Conservation (phyloP, 345 rosid species). For the Eucalyptus polyanthemos region DNA sequence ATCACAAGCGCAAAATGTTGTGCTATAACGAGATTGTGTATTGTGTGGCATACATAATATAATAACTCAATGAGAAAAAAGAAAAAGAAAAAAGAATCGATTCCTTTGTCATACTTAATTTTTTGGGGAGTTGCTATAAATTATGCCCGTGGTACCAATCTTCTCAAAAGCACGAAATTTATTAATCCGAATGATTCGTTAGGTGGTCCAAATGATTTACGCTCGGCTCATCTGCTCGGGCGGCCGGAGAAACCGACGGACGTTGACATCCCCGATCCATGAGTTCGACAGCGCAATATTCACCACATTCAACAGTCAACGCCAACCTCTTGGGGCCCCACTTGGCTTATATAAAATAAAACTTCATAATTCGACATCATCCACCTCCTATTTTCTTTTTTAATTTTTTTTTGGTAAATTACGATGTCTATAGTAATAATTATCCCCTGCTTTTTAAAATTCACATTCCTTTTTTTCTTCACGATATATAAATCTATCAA, state of each 20-base stretch:
- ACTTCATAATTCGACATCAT: neutral
- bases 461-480: neutral
- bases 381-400: neutral
- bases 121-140: neutral
- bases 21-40: accelerated
- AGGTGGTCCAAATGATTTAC: neutral
- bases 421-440: neutral
- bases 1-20: neutral
- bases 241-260: neutral
- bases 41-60: accelerated
- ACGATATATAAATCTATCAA: neutral
- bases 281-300: neutral
- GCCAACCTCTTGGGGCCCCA: neutral
- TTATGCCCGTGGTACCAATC: neutral
- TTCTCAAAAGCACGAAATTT: neutral
- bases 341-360: neutral
- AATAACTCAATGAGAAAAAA: neutral
- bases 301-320: neutral
- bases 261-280: neutral
- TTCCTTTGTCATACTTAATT: neutral
- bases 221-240: neutral
- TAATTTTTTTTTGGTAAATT: neutral
- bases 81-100: accelerated
- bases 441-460: neutral
- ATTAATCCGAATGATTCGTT: neutral